Evolutionary conservation across 2,329 filamentous ascomycete species (phyloP).

Genomic region (Diaporthe ilicicola): DNA sequence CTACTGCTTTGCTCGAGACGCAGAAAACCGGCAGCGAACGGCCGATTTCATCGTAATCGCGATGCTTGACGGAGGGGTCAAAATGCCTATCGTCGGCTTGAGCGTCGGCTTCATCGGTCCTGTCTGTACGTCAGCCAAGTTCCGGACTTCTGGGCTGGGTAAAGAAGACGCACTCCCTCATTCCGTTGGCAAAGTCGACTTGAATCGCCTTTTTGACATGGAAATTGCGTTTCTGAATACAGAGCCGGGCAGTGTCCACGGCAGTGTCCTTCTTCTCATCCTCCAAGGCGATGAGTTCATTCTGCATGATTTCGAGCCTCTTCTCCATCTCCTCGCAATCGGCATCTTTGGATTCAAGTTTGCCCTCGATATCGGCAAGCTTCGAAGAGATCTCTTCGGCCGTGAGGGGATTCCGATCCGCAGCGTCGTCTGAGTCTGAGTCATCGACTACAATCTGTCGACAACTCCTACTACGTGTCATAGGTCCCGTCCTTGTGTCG

Average conservation of each 20-base stretch:
- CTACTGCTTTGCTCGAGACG: slow-evolving; percentile 46
- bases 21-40: slow-evolving; percentile 58
- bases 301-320: not conserved
- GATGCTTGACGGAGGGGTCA: slow-evolving; percentile 58
- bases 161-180: slow-evolving; percentile 14
- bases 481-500: rapidly evolving
- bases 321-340: not conserved
- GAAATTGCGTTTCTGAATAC: slow-evolving; percentile 14
- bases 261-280: not conserved
- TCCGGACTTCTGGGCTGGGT: not conserved
- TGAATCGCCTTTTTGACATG: not conserved
- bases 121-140: slow-evolving; percentile 22
- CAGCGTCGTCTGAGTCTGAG: not conserved
- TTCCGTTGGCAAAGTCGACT: slow-evolving; percentile 18
- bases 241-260: not conserved
- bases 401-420: not conserved
- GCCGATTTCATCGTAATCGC: slow-evolving; percentile 67
- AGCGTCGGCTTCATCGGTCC: slow-evolving; percentile 62
- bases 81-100: slow-evolving; percentile 65
- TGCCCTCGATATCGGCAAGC: not conserved
- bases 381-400: not conserved
- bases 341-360: not conserved
- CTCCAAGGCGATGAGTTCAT: not conserved
- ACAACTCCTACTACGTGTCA: not conserved
- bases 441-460: not conserved